Conservation (phyloP, 139 green algal genomes). For the Axilococcus clingmanii region DNA sequence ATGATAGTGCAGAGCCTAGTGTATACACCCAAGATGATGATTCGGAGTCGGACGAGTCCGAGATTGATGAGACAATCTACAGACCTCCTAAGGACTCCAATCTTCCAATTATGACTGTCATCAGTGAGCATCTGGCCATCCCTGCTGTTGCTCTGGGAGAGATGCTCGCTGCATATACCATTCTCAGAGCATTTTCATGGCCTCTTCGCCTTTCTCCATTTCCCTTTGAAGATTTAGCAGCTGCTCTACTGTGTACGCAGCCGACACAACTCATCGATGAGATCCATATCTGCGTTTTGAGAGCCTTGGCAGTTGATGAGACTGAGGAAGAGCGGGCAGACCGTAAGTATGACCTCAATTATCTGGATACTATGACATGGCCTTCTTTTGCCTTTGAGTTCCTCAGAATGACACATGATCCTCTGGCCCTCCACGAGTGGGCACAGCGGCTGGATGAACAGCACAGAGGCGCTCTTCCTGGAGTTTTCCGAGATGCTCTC, state of each 20-base stretch:
- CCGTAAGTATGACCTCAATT: conserved; percentile 29
- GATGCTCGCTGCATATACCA: conserved; percentile 42
- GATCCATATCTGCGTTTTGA: conserved; percentile 42
- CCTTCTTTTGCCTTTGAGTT: conserved; percentile 64
- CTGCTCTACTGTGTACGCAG: conserved; percentile 21
- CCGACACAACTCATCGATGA: conserved; percentile 44
- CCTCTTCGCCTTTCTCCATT: conserved; percentile 66
- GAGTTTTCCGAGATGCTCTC: too few relatives aligned
- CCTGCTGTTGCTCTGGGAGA: conserved; percentile 25
- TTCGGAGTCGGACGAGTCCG: too few relatives aligned
- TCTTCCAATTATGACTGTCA: neutral
- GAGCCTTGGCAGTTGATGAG: conserved; percentile 40
- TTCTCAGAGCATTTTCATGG: conserved; percentile 67
- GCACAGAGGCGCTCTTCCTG: neutral
- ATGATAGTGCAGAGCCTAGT: too few relatives aligned
- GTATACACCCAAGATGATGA: too few relatives aligned
- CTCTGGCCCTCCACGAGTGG: conserved; percentile 10
- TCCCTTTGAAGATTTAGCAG: conserved; percentile 34
- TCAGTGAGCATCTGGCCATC: neutral
- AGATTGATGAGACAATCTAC: neutral
- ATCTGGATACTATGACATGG: conserved; percentile 61
- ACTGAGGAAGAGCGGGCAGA: conserved; percentile 21
- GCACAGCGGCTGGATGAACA: neutral
- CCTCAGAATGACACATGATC: conserved; percentile 33
- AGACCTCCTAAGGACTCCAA: too few relatives aligned